Evolutionary conservation across 2,329 filamentous ascomycete genomes (phyloP).

Genomic region (Westerdykella aurantiaca): DNA sequence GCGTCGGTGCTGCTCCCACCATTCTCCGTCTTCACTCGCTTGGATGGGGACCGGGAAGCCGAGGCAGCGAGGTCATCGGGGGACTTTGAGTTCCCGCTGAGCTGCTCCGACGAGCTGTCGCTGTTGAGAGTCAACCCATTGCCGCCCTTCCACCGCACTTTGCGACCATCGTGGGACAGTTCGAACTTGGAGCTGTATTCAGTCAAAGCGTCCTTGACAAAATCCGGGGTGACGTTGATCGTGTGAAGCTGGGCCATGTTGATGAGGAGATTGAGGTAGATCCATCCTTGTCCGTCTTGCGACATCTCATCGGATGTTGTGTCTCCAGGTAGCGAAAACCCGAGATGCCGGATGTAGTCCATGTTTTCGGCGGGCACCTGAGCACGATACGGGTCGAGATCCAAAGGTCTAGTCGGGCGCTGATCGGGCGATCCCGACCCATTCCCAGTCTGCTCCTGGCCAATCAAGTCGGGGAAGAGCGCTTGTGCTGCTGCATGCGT

Average conservation of each 20-base stretch:
- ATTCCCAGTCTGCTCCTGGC: conserved; percentile 22
- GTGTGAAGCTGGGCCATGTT: conserved; percentile 82
- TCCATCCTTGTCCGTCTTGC: conserved; percentile 67
- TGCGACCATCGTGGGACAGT: conserved; percentile 68
- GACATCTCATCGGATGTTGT: conserved; percentile 47
- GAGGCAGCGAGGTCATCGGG: conserved; percentile 25
- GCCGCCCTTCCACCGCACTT: conserved; percentile 73
- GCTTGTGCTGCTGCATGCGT: conserved; percentile 10
- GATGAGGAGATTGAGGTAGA: conserved; percentile 73
- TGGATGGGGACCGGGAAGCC: conserved; percentile 21
- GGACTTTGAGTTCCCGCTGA: conserved; percentile 43
- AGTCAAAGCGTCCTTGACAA: conserved; percentile 65
- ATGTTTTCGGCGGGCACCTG: conserved; percentile 74
- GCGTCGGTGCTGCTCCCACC: conserved; percentile 17
- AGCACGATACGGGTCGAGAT: conserved; percentile 71
- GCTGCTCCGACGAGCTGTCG: conserved; percentile 46
- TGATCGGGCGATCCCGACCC: conserved; percentile 54
- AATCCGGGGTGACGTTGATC: conserved; percentile 72
- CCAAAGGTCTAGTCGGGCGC: conserved; percentile 67
- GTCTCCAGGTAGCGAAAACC: conserved; percentile 55
- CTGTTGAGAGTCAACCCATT: conserved; percentile 58
- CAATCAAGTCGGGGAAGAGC: conserved; percentile 11
- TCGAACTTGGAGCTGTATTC: conserved; percentile 71
- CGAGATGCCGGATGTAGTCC: conserved; percentile 70
- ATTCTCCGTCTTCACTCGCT: conserved; percentile 17